A percentile compares a stretch with the other conserved stretches of the same genome.
Evolutionary conservation across 2,329 filamentous ascomycete species (phyloP).

Genomic region (Drechslerella dactyloides): DNA sequence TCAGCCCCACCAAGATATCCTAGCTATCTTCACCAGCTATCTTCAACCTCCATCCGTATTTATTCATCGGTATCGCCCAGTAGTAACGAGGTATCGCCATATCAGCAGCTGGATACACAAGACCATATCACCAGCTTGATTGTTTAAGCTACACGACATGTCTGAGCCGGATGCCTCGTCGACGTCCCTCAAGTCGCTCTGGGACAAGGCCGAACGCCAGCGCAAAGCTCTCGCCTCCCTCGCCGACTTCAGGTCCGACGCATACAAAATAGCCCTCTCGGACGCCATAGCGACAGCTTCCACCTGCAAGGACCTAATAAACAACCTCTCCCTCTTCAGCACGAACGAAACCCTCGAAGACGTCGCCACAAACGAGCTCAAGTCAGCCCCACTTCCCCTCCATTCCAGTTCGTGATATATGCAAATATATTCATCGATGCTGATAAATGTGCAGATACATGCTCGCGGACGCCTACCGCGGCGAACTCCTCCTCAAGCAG

Average conservation of each 20-base stretch:
- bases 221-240: slow-evolving; percentile 24
- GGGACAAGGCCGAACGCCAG: slow-evolving; percentile 43
- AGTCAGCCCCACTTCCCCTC: slow-evolving; percentile 62
- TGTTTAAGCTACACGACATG: too few species aligned
- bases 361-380: slow-evolving; percentile 79
- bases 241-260: slow-evolving; percentile 36
- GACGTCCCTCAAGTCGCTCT: slow-evolving; percentile 40
- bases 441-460: slow-evolving; percentile 67
- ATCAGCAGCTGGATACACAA: too few species aligned
- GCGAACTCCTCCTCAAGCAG: slow-evolving; percentile 76
- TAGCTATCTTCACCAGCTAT: too few species aligned
- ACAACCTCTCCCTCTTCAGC: slow-evolving; percentile 81
- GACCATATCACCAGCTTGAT: too few species aligned
- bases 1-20: too few species aligned
- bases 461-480: slow-evolving; percentile 76
- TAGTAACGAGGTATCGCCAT: too few species aligned
- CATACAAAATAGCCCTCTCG: slow-evolving; percentile 35
- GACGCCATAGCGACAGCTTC: slow-evolving; percentile 74
- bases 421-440: not conserved
- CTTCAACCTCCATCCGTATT: too few species aligned
- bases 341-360: slow-evolving; percentile 89
- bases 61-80: too few species aligned
- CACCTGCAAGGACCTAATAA: slow-evolving; percentile 72
- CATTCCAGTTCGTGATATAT: too few species aligned
- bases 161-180: slow-evolving; percentile 22